Evolutionary conservation across 164 flowering plant species (phyloP).

Genomic region (Litsea cubeba): DNA sequence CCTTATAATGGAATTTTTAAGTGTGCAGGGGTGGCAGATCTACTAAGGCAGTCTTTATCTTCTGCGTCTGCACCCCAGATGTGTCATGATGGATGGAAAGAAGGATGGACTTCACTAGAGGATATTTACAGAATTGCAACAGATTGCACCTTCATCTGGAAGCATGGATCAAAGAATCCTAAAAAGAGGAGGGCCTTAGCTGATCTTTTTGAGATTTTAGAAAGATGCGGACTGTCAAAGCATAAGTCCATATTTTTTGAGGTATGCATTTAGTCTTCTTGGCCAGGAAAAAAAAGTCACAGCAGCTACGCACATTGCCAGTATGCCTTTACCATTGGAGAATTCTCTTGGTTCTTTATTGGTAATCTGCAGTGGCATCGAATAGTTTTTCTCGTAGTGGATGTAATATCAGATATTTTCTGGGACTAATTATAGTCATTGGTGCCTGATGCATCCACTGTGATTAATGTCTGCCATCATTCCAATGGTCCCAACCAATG

Average conservation of each 20-base stretch:
- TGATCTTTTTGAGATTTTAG: conserved; percentile 58
- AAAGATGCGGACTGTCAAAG: conserved; percentile 61
- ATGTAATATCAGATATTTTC: not conserved
- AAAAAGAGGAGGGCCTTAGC: conserved; percentile 65
- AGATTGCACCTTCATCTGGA: conserved; percentile 55
- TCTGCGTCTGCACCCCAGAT: conserved; percentile 21
- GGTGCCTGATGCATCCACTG: not conserved
- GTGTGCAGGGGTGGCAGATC: conserved; percentile 28
- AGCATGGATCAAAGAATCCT: conserved; percentile 31
- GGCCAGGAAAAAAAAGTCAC: not conserved
- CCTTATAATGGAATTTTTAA: not conserved
- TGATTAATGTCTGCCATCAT: not conserved
- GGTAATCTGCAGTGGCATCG: not conserved
- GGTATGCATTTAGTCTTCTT: conserved; percentile 30
- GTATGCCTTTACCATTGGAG: not conserved
- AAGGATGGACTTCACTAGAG: conserved; percentile 48
- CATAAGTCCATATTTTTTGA: conserved; percentile 40
- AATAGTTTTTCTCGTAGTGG: not conserved
- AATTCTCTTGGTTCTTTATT: not conserved
- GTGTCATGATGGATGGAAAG: conserved; percentile 43
- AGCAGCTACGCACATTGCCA: not conserved
- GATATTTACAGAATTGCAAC: conserved; percentile 29
- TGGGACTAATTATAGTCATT: no score
- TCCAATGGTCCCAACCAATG: no score
- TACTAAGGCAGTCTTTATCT: conserved; percentile 13